A percentile compares a stretch with the other conserved stretches of the same genome.
These are phyloP conservation scores for Rhynchosporium graminicola DNA, from an alignment of 2,329 filamentous ascomycete species.

Conservation along the genomic window DNA sequence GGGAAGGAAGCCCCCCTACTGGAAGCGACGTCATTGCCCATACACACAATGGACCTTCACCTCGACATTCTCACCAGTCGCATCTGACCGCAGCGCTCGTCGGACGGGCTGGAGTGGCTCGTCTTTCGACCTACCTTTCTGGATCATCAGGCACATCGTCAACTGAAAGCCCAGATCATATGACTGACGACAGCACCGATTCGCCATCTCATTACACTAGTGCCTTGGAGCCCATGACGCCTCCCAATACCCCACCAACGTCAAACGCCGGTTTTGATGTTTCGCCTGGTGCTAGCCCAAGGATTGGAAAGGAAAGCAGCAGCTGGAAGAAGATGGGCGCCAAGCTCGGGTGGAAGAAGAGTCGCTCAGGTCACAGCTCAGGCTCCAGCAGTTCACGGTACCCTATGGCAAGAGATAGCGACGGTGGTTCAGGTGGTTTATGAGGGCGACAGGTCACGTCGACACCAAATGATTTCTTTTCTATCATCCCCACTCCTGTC, in stretches of 20 bases:
- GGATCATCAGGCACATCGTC: conserved; percentile 47
- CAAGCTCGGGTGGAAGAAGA: conserved; percentile 60
- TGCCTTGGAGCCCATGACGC: conserved; percentile 66
- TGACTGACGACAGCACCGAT: conserved; percentile 66
- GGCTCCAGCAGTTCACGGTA: conserved; percentile 45
- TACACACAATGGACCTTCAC: conserved; percentile 31
- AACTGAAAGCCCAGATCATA: conserved; percentile 50
- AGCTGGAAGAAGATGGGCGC: conserved; percentile 67
- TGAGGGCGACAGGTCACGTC: conserved; percentile 61
- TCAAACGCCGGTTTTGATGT: conserved; percentile 46
- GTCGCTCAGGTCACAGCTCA: conserved; percentile 48
- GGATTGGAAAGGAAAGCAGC: conserved; percentile 41
- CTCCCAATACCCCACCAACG: conserved; percentile 70
- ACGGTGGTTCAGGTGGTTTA: conserved; percentile 45
- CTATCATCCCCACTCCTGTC: conserved; percentile 36
- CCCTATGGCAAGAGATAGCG: conserved; percentile 40
- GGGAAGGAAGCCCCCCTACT: conserved; percentile 35
- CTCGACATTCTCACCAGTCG: conserved; percentile 36
- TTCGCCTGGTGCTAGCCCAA: conserved; percentile 35
- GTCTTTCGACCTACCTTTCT: conserved; percentile 34
- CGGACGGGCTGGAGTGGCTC: conserved; percentile 26
- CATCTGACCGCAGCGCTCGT: conserved; percentile 36
- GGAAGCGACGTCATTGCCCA: conserved; percentile 30
- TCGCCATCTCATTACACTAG: conserved; percentile 53
- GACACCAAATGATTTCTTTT: conserved; percentile 44